Conservation (phyloP, 768 basidiomycete genomes). For the Boletus huronensis region DNA sequence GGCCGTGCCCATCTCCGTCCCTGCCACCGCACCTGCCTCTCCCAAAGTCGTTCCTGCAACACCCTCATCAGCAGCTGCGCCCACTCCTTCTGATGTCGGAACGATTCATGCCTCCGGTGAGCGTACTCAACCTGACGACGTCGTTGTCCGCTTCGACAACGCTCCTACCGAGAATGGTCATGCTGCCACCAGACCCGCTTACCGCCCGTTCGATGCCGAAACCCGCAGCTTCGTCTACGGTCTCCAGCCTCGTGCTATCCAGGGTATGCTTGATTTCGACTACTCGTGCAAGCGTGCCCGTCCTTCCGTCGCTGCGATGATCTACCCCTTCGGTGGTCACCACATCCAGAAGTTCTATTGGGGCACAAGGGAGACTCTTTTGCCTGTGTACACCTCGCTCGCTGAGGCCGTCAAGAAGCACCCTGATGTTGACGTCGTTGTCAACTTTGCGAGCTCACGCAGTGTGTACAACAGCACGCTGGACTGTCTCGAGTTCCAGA, state of each 20-base stretch:
- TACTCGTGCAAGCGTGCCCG: slow-evolving; percentile 91
- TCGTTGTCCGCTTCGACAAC: slow-evolving; percentile 84
- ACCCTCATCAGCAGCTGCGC: slow-evolving; percentile 36
- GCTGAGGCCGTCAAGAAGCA: slow-evolving; percentile 92
- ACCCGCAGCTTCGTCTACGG: slow-evolving; percentile 99
- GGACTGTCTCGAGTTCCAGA: slow-evolving; percentile 69
- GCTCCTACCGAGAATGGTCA: slow-evolving; percentile 29
- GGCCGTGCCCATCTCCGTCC: slow-evolving; percentile 34
- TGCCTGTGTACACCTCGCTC: slow-evolving; percentile 93
- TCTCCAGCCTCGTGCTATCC: slow-evolving; percentile 98
- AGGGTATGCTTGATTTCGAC: slow-evolving; percentile 98
- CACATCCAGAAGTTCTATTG: slow-evolving; percentile 99
- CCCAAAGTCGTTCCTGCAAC: slow-evolving; percentile 25
- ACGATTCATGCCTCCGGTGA: slow-evolving; percentile 73
- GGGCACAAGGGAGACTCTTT: slow-evolving; percentile 98
- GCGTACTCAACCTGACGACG: slow-evolving; percentile 81
- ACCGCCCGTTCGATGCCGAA: slow-evolving; percentile 85
- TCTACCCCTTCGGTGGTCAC: slow-evolving; percentile 99
- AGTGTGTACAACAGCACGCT: slow-evolving; percentile 94
- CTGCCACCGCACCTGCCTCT: slow-evolving; percentile 47
- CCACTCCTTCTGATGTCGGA: slow-evolving; percentile 52
- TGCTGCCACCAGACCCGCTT: slow-evolving; percentile 60
- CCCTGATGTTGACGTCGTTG: slow-evolving; percentile 93
- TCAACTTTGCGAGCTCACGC: slow-evolving; percentile 95
- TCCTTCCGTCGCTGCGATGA: slow-evolving; percentile 97